Evolutionary conservation across 1,139 yeast genomes (phyloP).

Genomic region (Geotrichum siamense): DNA sequence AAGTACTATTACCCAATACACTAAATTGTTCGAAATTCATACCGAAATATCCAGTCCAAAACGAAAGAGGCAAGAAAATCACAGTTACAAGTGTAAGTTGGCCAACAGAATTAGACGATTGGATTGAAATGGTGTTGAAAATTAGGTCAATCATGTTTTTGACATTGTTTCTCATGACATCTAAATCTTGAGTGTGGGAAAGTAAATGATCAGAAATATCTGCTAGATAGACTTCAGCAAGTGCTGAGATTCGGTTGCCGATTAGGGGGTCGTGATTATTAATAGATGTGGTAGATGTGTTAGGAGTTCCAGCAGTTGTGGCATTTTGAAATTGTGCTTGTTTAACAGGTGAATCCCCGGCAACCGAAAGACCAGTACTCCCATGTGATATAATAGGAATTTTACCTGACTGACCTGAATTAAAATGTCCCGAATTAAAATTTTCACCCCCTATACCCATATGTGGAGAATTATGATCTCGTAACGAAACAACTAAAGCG

Average conservation of each 20-base stretch:
- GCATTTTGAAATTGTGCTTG: neutral
- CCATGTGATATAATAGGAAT: slow-evolving; percentile 7
- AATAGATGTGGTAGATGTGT: neutral
- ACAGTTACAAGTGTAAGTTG: slow-evolving; percentile 47
- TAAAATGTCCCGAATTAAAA: neutral
- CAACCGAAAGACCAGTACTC: neutral
- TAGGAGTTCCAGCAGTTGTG: too few species aligned
- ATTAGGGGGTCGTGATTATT: slow-evolving; percentile 6
- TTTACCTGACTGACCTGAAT: too few species aligned
- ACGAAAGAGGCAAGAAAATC: slow-evolving; percentile 47
- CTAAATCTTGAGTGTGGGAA: slow-evolving; percentile 45
- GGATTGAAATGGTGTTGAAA: slow-evolving; percentile 48
- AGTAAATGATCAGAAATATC: slow-evolving; percentile 50
- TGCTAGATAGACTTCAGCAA: slow-evolving; percentile 41
- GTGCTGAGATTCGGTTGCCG: slow-evolving; percentile 31
- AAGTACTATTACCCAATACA: slow-evolving; percentile 31
- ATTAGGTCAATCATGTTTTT: slow-evolving; percentile 45
- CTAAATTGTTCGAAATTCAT: slow-evolving; percentile 49
- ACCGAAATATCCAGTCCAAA: slow-evolving; percentile 53
- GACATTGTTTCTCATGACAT: slow-evolving; percentile 45
- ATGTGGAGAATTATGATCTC: slow-evolving; percentile 33
- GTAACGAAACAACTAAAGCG: slow-evolving; percentile 39
- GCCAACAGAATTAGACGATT: slow-evolving; percentile 46
- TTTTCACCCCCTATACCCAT: neutral
- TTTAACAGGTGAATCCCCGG: neutral